Percentiles rank a stretch among this genome's conserved stretches.
These are phyloP conservation scores for Leishmania arabica DNA, from an alignment of 208 protist genomes.

Conservation along the genomic window DNA sequence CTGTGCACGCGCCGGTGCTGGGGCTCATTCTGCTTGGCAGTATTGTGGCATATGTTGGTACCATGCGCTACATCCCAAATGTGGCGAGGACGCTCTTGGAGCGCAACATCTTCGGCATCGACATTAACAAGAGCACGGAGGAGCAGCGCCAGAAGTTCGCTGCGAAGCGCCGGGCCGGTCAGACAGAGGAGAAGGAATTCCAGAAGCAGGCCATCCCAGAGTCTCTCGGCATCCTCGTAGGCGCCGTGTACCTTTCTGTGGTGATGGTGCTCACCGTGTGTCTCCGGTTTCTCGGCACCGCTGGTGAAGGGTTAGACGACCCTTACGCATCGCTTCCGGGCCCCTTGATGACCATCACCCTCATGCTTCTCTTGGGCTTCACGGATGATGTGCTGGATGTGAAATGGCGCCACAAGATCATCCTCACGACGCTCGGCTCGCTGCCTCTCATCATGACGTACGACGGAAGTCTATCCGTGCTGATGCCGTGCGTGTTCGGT, in stretches of 20 bases:
- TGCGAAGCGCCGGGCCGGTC: slow-evolving; percentile 31
- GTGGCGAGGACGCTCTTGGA: slow-evolving; percentile 67
- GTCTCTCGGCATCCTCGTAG: slow-evolving; percentile 76
- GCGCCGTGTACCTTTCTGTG: slow-evolving; percentile 76
- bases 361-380: slow-evolving; percentile 99
- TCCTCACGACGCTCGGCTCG: slow-evolving; percentile 96
- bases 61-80: slow-evolving; percentile 63
- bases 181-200: slow-evolving; percentile 34
- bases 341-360: slow-evolving; percentile 95
- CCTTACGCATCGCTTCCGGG: slow-evolving; percentile 67
- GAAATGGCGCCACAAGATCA: slow-evolving; percentile 97
- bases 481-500: slow-evolving; percentile 79
- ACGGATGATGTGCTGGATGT: slow-evolving; percentile 99
- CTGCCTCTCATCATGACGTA: slow-evolving; percentile 95
- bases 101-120: slow-evolving; percentile 92
- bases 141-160: slow-evolving; percentile 58
- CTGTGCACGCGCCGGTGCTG: slow-evolving; percentile 49
- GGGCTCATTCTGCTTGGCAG: slow-evolving; percentile 44
- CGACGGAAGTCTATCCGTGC: slow-evolving; percentile 85
- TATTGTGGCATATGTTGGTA: slow-evolving; percentile 65
- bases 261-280: slow-evolving; percentile 51
- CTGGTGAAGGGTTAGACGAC: slow-evolving; percentile 24
- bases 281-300: slow-evolving; percentile 27
- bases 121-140: slow-evolving; percentile 95
- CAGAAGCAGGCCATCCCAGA: slow-evolving; percentile 66